Evolutionary conservation across 495 filamentous ascomycete species (phyloP).

Genomic region (Penicillium soppii): DNA sequence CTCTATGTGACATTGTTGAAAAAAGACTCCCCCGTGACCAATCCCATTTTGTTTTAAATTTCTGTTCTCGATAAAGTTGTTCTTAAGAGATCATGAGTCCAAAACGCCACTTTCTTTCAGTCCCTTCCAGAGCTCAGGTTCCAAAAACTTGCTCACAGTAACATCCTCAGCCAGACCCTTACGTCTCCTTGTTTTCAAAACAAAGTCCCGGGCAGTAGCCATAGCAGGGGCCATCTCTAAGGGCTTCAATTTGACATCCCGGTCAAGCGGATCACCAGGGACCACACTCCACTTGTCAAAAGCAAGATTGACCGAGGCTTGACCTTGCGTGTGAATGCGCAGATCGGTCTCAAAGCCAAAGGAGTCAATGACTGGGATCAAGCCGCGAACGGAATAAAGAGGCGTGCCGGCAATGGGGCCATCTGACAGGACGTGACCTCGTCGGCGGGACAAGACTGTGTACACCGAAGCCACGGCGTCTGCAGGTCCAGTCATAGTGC

Average conservation of each 20-base stretch:
- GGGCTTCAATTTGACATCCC: conserved; percentile 74
- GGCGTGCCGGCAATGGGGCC: conserved; percentile 93
- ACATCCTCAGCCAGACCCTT: conserved; percentile 97
- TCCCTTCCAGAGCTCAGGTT: conserved; percentile 86
- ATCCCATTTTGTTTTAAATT: conserved; percentile 3
- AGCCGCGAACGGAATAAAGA: conserved; percentile 84
- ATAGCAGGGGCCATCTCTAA: conserved; percentile 83
- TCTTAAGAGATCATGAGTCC: conserved; percentile 60
- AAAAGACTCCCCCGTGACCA: conserved; percentile 6
- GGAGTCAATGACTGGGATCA: conserved; percentile 92
- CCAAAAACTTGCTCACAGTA: conserved; percentile 90
- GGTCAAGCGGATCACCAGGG: conserved; percentile 91
- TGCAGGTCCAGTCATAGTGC: conserved; percentile 89
- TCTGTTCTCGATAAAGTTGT: background rate
- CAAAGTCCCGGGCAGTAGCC: conserved; percentile 91
- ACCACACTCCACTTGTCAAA: conserved; percentile 97
- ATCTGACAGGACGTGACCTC: conserved; percentile 91
- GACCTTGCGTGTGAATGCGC: conserved; percentile 91
- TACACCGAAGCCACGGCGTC: conserved; percentile 87
- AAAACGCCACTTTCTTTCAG: conserved; percentile 87
- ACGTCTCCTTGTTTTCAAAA: conserved; percentile 87
- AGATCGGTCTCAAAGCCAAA: conserved; percentile 98
- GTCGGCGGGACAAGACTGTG: conserved; percentile 81
- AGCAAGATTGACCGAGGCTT: conserved; percentile 83
- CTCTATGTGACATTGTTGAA: conserved; percentile 4